phyloP scores from a whole-genome alignment of 164 flowering plant species.

The Litsea cubeba region DNA sequence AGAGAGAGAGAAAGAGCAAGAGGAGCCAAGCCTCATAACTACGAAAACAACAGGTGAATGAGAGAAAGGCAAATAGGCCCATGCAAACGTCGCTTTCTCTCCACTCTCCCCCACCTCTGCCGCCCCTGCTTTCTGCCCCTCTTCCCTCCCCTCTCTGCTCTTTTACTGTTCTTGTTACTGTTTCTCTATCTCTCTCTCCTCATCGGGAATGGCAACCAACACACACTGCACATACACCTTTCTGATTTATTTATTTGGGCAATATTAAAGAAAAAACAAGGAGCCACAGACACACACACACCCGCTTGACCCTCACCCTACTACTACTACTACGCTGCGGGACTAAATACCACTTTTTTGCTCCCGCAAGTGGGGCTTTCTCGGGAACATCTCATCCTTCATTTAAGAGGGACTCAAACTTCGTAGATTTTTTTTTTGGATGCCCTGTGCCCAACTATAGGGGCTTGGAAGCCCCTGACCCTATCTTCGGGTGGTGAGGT shows the following conservation, averaged over 20 bases:
- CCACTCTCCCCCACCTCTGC: slow-evolving; percentile 61
- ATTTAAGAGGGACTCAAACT: too few relatives aligned
- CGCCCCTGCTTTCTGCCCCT: slow-evolving; percentile 29
- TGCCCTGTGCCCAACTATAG: too few relatives aligned
- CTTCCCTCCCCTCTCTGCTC: background rate
- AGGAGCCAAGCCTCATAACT: slow-evolving; percentile 31
- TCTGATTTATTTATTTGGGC: background rate
- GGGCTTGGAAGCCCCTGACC: too few relatives aligned
- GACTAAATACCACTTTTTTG: too few relatives aligned
- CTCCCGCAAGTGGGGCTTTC: too few relatives aligned
- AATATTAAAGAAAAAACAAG: too few relatives aligned
- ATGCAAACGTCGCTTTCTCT: slow-evolving; percentile 69
- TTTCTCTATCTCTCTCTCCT: slow-evolving; percentile 44
- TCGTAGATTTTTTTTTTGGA: too few relatives aligned
- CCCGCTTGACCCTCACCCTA: too few relatives aligned
- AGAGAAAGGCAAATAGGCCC: slow-evolving; percentile 43
- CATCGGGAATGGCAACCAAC: slow-evolving; percentile 35
- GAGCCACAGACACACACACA: too few relatives aligned
- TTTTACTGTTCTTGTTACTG: slow-evolving; percentile 31
- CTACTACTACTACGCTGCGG: too few relatives aligned
- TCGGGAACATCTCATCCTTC: too few relatives aligned
- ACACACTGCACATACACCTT: slow-evolving; percentile 4
- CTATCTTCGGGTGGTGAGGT: too few relatives aligned
- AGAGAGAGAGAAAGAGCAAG: slow-evolving; percentile 12
- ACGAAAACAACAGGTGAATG: slow-evolving; percentile 58